Conservation (phyloP, 768 basidiomycete species). For the Lactifluus volemus region DNA sequence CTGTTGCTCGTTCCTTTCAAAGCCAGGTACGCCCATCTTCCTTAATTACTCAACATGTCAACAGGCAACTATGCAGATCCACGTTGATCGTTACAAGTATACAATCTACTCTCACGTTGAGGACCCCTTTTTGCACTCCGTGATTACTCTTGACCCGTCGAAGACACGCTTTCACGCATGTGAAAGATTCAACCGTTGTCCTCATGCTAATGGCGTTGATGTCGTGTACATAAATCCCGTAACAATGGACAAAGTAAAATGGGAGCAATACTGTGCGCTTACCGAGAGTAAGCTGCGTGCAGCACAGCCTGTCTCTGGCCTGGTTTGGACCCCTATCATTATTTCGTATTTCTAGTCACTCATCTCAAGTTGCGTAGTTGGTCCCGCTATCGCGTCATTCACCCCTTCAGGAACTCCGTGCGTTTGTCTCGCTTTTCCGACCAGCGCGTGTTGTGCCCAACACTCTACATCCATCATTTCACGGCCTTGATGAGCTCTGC, state of each 20-base stretch:
- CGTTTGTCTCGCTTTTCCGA: constrained; percentile 73
- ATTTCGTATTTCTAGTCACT: not conserved
- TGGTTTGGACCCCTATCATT: constrained; percentile 41
- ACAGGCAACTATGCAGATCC: constrained; percentile 44
- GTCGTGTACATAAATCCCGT: constrained; percentile 86
- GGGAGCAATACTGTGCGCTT: constrained; percentile 41
- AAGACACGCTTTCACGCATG: constrained; percentile 89
- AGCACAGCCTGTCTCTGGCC: constrained; percentile 42
- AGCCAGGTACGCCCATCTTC: constrained; percentile 36
- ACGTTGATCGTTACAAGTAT: constrained; percentile 85
- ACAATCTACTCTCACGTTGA: constrained; percentile 47
- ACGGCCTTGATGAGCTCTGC: constrained; percentile 62
- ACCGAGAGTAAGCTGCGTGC: constrained; percentile 36
- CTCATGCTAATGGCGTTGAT: constrained; percentile 35
- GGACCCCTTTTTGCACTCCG: constrained; percentile 51
- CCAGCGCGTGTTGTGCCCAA: constrained; percentile 77
- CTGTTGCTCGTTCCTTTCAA: constrained; percentile 56
- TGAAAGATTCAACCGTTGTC: constrained; percentile 72
- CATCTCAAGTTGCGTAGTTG: constrained; percentile 41
- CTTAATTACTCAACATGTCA: not conserved
- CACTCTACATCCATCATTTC: constrained; percentile 45
- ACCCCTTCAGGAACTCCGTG: constrained; percentile 73
- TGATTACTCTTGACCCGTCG: constrained; percentile 51
- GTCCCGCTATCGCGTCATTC: constrained; percentile 85
- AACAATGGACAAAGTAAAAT: constrained; percentile 50